Base-by-base conservation (phyloP, 371 early-diverging fungal species). In the Zychaea mexicana region DNA sequence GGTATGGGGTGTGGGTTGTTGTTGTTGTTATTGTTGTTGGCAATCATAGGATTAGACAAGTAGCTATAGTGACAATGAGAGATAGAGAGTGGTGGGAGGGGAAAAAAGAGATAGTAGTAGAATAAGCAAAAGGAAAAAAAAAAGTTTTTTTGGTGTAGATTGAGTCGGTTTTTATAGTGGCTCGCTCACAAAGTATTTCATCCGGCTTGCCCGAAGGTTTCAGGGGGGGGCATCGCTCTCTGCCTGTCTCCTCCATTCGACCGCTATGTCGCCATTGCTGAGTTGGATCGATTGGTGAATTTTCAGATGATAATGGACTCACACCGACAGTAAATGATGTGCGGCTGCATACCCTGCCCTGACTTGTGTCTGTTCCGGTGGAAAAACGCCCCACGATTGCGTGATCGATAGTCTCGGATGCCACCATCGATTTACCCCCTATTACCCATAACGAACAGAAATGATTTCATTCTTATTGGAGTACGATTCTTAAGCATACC, bases 221-320 rank as follows among this genome's bases (percentile, higher is more conserved):
- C 49, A 49, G 49, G 49, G 49, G 49, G n/a, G n/a, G n/a, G n/a
- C n/a, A n/a, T n/a, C n/a, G n/a, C n/a, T n/a, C n/a, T n/a, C n/a
- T 33, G 33, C 12, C 33, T 33, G 12, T 33, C 12, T 33, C 8
- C 33, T 33, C 17, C 31, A 55, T 57, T 31, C 24, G n/a, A 57
- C 32, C 24, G 21, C 15, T 57, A n/a, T 45, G 59, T 24, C 15
- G 33, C 21, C 8, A 58, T 45, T 42, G 31, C 59, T 42, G 59
- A 58, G 59, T 27, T 42, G 32, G 38, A 39, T 33, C 32, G n/a
- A 58, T 58, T 58, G 59, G 59, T 45, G 45, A 17, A 24, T 28
- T 58, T 39, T 45, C 45, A 27, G 45, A 56, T 56, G 56, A 19
- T 17, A 28, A 45, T 24, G 22, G 33, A 31, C 59, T 36, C 15